Evolutionary conservation across 2,329 filamentous ascomycete species (phyloP).

Genomic region (Mollisiaceae sp.): DNA sequence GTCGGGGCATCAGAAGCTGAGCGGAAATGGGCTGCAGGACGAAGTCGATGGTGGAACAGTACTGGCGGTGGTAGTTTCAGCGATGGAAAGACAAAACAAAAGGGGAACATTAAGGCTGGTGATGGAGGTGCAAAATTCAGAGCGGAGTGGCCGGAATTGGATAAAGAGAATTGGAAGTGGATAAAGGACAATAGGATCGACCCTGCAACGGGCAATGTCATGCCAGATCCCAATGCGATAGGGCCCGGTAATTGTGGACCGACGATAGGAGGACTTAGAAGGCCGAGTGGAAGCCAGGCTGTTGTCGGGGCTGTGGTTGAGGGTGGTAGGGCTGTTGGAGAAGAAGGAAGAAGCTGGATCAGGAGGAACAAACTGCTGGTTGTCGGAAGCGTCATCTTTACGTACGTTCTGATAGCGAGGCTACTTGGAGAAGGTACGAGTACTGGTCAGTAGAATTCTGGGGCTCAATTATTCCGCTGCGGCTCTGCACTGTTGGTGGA

Average conservation of each 20-base stretch:
- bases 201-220: slow-evolving; percentile 70
- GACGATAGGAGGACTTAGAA: slow-evolving; percentile 67
- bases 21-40: slow-evolving; percentile 75
- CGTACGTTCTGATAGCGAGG: slow-evolving; percentile 83
- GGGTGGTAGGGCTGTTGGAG: slow-evolving; percentile 73
- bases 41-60: slow-evolving; percentile 94
- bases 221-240: slow-evolving; percentile 55
- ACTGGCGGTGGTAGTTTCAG: slow-evolving; percentile 69
- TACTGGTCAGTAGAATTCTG: neutral
- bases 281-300: slow-evolving; percentile 59
- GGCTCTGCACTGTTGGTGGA: neutral
- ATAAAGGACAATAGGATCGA: slow-evolving; percentile 86
- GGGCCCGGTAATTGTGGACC: slow-evolving; percentile 59
- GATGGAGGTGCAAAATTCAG: slow-evolving; percentile 92
- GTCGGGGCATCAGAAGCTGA: slow-evolving; percentile 79
- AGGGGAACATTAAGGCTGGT: slow-evolving; percentile 85
- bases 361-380: slow-evolving; percentile 79
- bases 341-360: slow-evolving; percentile 84
- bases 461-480: neutral
- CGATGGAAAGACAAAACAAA: slow-evolving; percentile 51
- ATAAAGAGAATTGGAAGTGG: slow-evolving; percentile 90
- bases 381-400: slow-evolving; percentile 71
- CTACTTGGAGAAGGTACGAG: slow-evolving; percentile 54
- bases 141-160: slow-evolving; percentile 86
- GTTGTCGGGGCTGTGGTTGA: slow-evolving; percentile 73